A percentile compares a stretch with the other conserved stretches of the same genome.
These are phyloP conservation scores for Rhodosporidiobolus odoratus DNA, from an alignment of 768 basidiomycete genomes.

Conservation along the genomic window DNA sequence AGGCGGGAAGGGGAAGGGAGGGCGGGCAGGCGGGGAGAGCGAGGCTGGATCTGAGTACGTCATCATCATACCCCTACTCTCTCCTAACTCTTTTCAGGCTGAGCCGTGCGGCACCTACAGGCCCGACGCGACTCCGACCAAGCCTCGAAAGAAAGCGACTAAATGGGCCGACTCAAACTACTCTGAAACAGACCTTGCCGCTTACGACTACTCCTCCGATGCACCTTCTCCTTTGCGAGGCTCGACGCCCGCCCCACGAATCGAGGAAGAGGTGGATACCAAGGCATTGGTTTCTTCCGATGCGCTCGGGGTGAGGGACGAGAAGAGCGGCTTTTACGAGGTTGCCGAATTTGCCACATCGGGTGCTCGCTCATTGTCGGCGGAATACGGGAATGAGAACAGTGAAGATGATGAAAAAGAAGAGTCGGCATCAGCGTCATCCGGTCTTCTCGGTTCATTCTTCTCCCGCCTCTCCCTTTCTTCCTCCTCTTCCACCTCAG, in stretches of 20 bases:
- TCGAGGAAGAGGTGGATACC: conserved; percentile 4
- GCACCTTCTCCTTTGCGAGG: conserved; percentile 44
- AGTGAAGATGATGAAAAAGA: conserved; percentile 43
- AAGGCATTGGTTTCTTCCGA: conserved; percentile 40
- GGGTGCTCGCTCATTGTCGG: conserved; percentile 42
- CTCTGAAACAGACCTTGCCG: conserved; percentile 82
- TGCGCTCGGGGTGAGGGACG: conserved; percentile 69
- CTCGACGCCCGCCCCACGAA: conserved; percentile 28
- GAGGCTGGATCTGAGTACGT: conserved; percentile 29
- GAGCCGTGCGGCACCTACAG: background rate
- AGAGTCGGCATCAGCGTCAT: background rate
- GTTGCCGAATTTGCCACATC: conserved; percentile 75
- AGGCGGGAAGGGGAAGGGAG: conserved; percentile 49
- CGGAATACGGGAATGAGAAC: conserved; percentile 49
- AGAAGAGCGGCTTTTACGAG: conserved; percentile 61
- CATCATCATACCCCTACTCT: background rate
- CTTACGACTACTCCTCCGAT: conserved; percentile 76
- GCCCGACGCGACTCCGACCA: conserved; percentile 23
- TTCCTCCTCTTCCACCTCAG: conserved; percentile 48
- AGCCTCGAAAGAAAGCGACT: conserved; percentile 63
- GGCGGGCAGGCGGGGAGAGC: conserved; percentile 23
- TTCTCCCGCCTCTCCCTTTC: conserved; percentile 36
- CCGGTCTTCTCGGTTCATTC: conserved; percentile 24
- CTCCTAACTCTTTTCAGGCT: background rate
- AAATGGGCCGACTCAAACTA: conserved; percentile 86